Evolutionary conservation across 2,329 filamentous ascomycete species (phyloP).

Genomic region (Malbranchea zuffiana): DNA sequence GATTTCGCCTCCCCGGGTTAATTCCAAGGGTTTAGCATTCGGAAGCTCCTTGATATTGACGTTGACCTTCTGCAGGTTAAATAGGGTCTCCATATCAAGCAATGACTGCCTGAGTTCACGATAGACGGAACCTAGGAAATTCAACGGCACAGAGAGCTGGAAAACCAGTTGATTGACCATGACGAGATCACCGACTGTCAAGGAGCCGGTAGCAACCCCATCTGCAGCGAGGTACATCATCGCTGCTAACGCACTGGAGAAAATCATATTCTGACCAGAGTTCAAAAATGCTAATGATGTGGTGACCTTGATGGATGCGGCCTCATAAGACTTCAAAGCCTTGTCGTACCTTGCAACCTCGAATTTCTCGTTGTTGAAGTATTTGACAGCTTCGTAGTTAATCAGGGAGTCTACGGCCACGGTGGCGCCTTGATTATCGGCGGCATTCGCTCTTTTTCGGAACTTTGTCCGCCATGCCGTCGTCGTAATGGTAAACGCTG

Average conservation of each 20-base stretch:
- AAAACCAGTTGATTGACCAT: conserved; percentile 99
- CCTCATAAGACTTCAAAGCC: conserved; percentile 75
- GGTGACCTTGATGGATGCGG: conserved; percentile 90
- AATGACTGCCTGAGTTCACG: conserved; percentile 88
- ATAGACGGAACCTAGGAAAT: conserved; percentile 97
- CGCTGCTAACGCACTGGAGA: conserved; percentile 79
- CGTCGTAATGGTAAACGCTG: conserved; percentile 92
- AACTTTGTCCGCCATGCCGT: conserved; percentile 98
- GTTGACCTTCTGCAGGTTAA: conserved; percentile 95
- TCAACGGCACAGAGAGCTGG: conserved; percentile 89
- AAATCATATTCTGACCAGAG: conserved; percentile 92
- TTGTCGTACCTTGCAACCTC: conserved; percentile 85
- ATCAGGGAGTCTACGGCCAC: conserved; percentile 94
- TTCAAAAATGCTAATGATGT: conserved; percentile 90
- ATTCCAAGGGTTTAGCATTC: conserved; percentile 58
- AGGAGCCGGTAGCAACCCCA: conserved; percentile 66
- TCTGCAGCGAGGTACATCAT: conserved; percentile 98
- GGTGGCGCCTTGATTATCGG: conserved; percentile 89
- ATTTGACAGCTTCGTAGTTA: conserved; percentile 98
- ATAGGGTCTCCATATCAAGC: conserved; percentile 96
- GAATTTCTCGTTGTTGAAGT: conserved; percentile 97
- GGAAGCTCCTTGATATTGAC: conserved; percentile 69
- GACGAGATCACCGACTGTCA: conserved; percentile 92
- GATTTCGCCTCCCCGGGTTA: conserved; percentile 76
- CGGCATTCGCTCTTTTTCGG: conserved; percentile 84